phyloP scores from a whole-genome alignment of 768 basidiomycete genomes.

The Goffeauzyma gilvescens region DNA sequence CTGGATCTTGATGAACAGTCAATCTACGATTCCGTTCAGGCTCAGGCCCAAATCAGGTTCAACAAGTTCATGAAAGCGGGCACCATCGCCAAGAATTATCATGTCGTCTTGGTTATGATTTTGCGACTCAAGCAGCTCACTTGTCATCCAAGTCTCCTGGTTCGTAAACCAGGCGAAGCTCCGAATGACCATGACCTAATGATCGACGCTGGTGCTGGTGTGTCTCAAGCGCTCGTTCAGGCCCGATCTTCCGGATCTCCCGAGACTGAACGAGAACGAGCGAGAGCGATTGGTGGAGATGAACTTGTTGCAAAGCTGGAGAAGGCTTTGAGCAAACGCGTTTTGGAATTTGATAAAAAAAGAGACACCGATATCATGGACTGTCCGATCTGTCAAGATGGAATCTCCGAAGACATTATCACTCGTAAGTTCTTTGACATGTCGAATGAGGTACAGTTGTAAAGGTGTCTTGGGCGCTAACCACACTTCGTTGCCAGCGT shows the following conservation, averaged over 20 bases:
- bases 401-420: too few species aligned
- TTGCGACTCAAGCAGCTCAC: slow-evolving; percentile 53
- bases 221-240: too few species aligned
- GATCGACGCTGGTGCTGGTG: not conserved
- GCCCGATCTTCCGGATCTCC: too few species aligned
- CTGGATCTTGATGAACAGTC: slow-evolving; percentile 47
- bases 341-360: too few species aligned
- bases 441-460: too few species aligned
- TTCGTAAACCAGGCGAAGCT: slow-evolving; percentile 37
- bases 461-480: too few species aligned
- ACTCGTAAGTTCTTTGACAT: too few species aligned
- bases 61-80: slow-evolving; percentile 46
- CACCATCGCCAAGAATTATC: slow-evolving; percentile 56
- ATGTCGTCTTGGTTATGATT: slow-evolving; percentile 48
- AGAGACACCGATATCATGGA: slow-evolving; percentile 40
- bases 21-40: slow-evolving; percentile 38
- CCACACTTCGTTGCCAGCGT: too few species aligned
- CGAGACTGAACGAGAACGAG: not conserved
- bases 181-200: slow-evolving; percentile 1
- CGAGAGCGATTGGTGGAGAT: slow-evolving; percentile 11
- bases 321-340: slow-evolving; percentile 1
- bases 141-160: slow-evolving; percentile 48
- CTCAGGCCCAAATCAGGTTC: slow-evolving; percentile 40
- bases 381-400: slow-evolving; percentile 30
- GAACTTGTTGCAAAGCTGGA: slow-evolving; percentile 17